Evolutionary conservation across 1,139 yeast species (phyloP).

Genomic region (Taiozyma sp.): DNA sequence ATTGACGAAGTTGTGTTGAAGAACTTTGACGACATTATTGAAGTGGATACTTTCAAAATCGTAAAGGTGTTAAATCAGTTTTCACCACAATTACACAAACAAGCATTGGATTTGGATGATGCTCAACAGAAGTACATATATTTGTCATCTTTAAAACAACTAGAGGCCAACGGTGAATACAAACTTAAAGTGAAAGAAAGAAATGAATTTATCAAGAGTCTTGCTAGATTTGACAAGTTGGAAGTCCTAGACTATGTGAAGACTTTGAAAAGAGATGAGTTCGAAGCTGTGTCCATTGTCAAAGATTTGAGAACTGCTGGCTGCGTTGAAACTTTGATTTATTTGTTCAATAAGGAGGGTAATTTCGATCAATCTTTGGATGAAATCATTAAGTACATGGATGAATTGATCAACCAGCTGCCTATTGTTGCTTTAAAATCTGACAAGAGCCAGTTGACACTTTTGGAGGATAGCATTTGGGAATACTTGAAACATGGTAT

Average conservation of each 20-base stretch:
- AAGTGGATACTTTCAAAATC: slow-evolving; percentile 32
- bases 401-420: slow-evolving; percentile 10
- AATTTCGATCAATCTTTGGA: slow-evolving; percentile 30
- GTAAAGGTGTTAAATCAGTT: slow-evolving; percentile 34
- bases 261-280: slow-evolving; percentile 14
- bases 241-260: slow-evolving; percentile 22
- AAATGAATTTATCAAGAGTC: slow-evolving; percentile 30
- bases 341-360: slow-evolving; percentile 25
- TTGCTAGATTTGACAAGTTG: slow-evolving; percentile 26
- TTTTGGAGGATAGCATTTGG: slow-evolving; percentile 27
- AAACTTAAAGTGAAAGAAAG: slow-evolving; percentile 12
- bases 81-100: slow-evolving; percentile 36
- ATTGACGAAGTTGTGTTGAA: slow-evolving; percentile 33
- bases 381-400: slow-evolving; percentile 27
- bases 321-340: slow-evolving; percentile 32
- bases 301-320: slow-evolving; percentile 26
- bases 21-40: slow-evolving; percentile 36
- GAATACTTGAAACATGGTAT: slow-evolving; percentile 34
- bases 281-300: slow-evolving; percentile 24
- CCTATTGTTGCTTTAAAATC: slow-evolving; percentile 6
- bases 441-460: slow-evolving; percentile 18
- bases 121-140: slow-evolving; percentile 20
- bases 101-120: slow-evolving; percentile 31
- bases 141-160: slow-evolving; percentile 17
- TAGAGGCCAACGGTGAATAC: slow-evolving; percentile 17